Base-by-base conservation (phyloP, 805 yeast species). In the Ogataea naganishii region DNA sequence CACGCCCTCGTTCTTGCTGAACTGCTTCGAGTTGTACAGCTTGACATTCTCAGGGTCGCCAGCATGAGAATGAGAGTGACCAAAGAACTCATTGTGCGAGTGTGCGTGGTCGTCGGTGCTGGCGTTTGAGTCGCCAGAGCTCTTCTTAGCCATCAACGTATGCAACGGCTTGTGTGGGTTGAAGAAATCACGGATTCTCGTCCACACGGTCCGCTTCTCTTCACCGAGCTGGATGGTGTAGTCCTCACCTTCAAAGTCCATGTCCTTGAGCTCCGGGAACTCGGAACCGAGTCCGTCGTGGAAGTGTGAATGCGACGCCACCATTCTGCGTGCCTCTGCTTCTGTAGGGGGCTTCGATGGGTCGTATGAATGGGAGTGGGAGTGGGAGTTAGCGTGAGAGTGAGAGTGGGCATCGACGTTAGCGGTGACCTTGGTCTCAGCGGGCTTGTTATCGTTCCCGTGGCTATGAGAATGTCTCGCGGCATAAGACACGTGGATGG, bases 1-100 rank as follows among this genome's bases (percentile, higher is more conserved):
- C 12, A 85, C 94, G 9, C 94, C 96, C 3, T 95, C 94, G 48
- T 85, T 83, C 15, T 64, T 56, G 38, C 58, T 55, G 30, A 67
- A 54, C 29, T 66, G 60, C 31, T 61, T 69, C 39, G 58, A 60
- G 48, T 64, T 50, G 35, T 50, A 52, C 9, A 70, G 50, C 33
- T 67, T 66, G 33, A 64, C 52, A n/a, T 69, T 63, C 33, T 60
- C 66, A 26, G 64, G 64, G 26, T 57, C 53, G 11, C 42, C 14
- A 6, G 47, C 35, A 44, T 67, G 74, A 12, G 70, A 43, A 37
- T 66, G 73, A 10, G 51, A 39, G 23, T 39, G 43, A n/a, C 51
- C 38, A 25, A 51, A 36, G 3, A 32, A 35, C 24, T 44, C 46
- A 2, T 43, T 30, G 26, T 46, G 49, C 12, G 40, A 39, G 25